These are phyloP conservation scores for Urostyla sp. DNA, from an alignment of 73 alveolate genomes.

Conservation along the genomic window DNA sequence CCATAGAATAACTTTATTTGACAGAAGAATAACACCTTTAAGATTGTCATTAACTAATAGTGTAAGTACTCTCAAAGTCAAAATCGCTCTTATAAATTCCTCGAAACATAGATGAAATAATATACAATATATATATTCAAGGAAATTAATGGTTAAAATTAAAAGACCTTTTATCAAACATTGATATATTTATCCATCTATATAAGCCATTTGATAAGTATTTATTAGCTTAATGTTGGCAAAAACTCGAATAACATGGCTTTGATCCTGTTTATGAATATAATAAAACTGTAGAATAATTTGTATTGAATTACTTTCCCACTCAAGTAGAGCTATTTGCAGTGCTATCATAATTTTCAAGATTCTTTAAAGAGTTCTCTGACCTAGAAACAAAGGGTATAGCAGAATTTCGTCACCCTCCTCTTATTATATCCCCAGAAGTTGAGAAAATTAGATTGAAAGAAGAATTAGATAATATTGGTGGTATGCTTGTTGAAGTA, in stretches of 20 bases:
- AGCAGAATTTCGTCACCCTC: slow-evolving; percentile 54
- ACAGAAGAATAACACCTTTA: slow-evolving; percentile 12
- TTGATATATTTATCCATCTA: slow-evolving; percentile 33
- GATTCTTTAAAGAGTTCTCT: slow-evolving; percentile 51
- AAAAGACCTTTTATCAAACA: slow-evolving; percentile 25
- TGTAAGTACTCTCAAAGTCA: neutral
- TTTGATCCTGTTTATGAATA: slow-evolving; percentile 64
- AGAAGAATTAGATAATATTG: slow-evolving; percentile 14
- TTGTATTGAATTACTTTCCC: slow-evolving; percentile 42
- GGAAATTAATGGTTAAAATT: slow-evolving; percentile 48
- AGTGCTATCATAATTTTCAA: slow-evolving; percentile 36
- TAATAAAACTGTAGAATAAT: slow-evolving; percentile 50
- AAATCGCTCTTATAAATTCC: slow-evolving; percentile 19
- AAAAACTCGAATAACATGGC: slow-evolving; percentile 54
- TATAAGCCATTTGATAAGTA: slow-evolving; percentile 41
- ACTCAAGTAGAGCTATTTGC: slow-evolving; percentile 48
- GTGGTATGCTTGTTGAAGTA: slow-evolving; percentile 39
- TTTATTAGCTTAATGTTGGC: slow-evolving; percentile 11
- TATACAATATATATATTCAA: slow-evolving; percentile 21
- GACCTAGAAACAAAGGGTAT: slow-evolving; percentile 54
- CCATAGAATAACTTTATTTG: neutral
- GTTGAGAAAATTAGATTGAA: slow-evolving; percentile 22
- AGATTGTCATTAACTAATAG: slow-evolving; percentile 46
- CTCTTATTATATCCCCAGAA: slow-evolving; percentile 29
- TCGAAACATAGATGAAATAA: slow-evolving; percentile 34